phyloP scores from a whole-genome alignment of 2,329 filamentous ascomycete species.

The Coniochaeta sp. region DNA sequence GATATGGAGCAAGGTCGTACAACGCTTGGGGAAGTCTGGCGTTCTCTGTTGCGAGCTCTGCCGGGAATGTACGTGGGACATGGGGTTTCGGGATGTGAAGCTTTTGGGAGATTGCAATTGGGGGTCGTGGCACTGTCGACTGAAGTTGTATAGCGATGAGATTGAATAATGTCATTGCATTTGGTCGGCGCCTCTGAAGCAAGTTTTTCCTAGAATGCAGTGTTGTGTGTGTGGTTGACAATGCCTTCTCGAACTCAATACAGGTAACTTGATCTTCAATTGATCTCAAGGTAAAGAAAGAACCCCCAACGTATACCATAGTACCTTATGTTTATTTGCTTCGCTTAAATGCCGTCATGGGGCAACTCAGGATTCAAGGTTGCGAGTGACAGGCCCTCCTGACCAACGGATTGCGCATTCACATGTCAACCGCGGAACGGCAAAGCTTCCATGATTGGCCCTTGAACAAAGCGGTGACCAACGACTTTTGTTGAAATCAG shows the following conservation, averaged over 20 bases:
- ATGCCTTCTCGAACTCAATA: too few species aligned
- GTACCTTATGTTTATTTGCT: neutral
- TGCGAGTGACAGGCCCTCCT: neutral
- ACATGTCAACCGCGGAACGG: neutral
- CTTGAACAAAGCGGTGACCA: neutral
- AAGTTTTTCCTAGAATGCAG: too few species aligned
- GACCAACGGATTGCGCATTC: neutral
- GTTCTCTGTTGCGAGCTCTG: neutral
- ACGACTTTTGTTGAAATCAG: neutral
- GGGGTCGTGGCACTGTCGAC: neutral
- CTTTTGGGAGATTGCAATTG: neutral
- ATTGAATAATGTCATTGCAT: neutral
- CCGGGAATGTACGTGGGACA: neutral
- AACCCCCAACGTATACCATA: too few species aligned
- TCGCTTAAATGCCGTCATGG: neutral
- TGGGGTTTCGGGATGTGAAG: neutral
- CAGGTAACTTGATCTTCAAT: too few species aligned
- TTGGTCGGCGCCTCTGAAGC: too few species aligned
- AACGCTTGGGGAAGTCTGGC: neutral
- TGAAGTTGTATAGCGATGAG: neutral
- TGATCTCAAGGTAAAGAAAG: too few species aligned
- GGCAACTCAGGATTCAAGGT: neutral
- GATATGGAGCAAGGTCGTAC: neutral
- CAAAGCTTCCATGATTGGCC: neutral
- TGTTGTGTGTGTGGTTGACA: too few species aligned